Conservation (phyloP, 208 protist species). For the Trichomonas vaginalis region DNA sequence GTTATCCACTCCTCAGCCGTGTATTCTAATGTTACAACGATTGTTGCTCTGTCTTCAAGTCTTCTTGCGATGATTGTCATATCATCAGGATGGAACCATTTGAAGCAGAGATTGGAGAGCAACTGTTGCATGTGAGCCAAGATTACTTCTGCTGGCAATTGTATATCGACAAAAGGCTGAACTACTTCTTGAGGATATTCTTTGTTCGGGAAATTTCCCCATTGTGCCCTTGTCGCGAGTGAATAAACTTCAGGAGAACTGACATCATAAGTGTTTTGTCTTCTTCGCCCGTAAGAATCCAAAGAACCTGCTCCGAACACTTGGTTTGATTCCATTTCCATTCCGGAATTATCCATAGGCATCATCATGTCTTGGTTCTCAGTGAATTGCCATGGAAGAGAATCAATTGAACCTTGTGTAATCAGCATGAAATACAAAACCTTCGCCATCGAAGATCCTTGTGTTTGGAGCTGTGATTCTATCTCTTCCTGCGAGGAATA, state of each 20-base stretch:
- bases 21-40: not conserved
- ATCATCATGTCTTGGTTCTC: too few species aligned
- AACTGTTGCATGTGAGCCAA: not conserved
- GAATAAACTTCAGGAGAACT: not conserved
- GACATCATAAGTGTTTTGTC: not conserved
- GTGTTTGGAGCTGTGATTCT: not conserved
- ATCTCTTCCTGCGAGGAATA: not conserved
- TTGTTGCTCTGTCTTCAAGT: not conserved
- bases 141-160: not conserved
- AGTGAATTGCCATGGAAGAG: not conserved
- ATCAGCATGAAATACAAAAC: not conserved
- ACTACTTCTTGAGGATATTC: not conserved
- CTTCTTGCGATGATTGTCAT: not conserved
- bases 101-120: not conserved
- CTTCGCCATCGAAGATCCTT: not conserved
- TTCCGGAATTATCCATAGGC: not conserved
- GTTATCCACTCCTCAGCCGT: not conserved
- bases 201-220: not conserved
- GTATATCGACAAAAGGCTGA: not conserved
- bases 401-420: not conserved
- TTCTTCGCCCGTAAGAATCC: not conserved
- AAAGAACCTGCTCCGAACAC: not conserved
- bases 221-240: not conserved
- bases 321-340: not conserved
- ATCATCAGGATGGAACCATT: constrained; percentile 7